Conservation (phyloP, 257 asterid species). For the Hygrophila difformis region DNA sequence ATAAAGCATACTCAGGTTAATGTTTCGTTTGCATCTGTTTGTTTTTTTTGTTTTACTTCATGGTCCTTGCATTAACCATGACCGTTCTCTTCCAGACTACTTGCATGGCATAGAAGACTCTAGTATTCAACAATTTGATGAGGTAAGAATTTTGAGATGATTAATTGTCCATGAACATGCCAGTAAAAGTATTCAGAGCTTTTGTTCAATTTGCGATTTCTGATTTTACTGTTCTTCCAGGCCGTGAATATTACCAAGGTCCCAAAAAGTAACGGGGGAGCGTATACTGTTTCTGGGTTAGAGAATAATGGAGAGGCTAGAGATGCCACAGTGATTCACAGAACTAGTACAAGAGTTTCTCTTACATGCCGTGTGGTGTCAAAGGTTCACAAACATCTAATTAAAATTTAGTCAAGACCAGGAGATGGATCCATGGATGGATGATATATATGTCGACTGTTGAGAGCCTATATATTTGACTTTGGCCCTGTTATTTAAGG, state of each 20-base stretch:
- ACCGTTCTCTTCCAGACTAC: conserved; percentile 44
- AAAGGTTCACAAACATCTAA: conserved; percentile 52
- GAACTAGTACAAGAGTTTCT: conserved; percentile 70
- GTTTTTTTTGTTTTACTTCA: background rate
- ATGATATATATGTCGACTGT: too few species aligned
- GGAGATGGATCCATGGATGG: too few species aligned
- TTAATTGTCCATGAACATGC: background rate
- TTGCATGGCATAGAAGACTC: conserved; percentile 81
- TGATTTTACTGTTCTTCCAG: conserved; percentile 27
- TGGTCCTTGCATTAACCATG: conserved; percentile 5
- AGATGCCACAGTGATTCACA: conserved; percentile 30
- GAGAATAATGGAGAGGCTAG: conserved; percentile 19
- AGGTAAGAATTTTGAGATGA: conserved; percentile 45
- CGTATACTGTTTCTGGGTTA: conserved; percentile 7
- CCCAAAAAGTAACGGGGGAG: conserved; percentile 15
- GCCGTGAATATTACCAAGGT: conserved; percentile 40
- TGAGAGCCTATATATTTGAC: too few species aligned
- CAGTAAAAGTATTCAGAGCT: background rate
- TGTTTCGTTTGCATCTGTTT: conserved; percentile 2
- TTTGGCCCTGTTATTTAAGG: too few species aligned
- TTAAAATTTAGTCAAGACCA: conserved; percentile 31
- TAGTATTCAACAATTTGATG: conserved; percentile 43
- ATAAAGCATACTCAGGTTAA: conserved; percentile 69
- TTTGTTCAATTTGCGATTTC: conserved; percentile 1
- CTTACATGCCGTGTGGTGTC: conserved; percentile 77